Conservation (phyloP, 176 grass and related monocot genomes). For the Eleusine indica region DNA sequence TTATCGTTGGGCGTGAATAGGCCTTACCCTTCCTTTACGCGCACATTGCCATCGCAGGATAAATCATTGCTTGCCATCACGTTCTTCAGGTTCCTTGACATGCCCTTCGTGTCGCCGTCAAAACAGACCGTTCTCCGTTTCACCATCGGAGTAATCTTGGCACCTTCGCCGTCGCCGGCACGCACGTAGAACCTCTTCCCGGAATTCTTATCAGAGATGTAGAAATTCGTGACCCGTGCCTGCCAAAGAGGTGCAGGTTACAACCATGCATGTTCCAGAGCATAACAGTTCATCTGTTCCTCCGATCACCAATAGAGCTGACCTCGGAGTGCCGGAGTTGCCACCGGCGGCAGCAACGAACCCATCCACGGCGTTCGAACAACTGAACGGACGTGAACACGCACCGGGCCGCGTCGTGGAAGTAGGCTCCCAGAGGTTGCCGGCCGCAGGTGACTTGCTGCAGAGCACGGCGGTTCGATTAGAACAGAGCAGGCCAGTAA, state of each 20-base stretch:
- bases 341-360: slow-evolving; percentile 53
- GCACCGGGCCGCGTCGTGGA: slow-evolving; percentile 67
- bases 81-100: slow-evolving; percentile 47
- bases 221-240: slow-evolving; percentile 67
- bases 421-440: slow-evolving; percentile 50
- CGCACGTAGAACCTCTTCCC: slow-evolving; percentile 83
- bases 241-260: slow-evolving; percentile 35
- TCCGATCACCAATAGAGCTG: not conserved
- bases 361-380: slow-evolving; percentile 56
- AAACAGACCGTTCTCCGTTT: slow-evolving; percentile 47
- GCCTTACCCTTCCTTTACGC: slow-evolving; percentile 77
- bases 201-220: slow-evolving; percentile 73
- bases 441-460: slow-evolving; percentile 96
- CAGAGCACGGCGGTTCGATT: not conserved
- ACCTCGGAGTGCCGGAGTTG: slow-evolving; percentile 62
- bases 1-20: not conserved
- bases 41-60: slow-evolving; percentile 36
- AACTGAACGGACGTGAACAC: slow-evolving; percentile 71
- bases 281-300: not conserved
- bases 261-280: not conserved
- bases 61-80: slow-evolving; percentile 52
- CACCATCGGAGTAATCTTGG: slow-evolving; percentile 53
- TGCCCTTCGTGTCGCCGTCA: slow-evolving; percentile 36
- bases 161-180: slow-evolving; percentile 69
- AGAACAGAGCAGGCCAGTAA: slow-evolving; percentile 3